phyloP scores from a whole-genome alignment of 495 filamentous ascomycete genomes.

The Neurospora sp. region DNA sequence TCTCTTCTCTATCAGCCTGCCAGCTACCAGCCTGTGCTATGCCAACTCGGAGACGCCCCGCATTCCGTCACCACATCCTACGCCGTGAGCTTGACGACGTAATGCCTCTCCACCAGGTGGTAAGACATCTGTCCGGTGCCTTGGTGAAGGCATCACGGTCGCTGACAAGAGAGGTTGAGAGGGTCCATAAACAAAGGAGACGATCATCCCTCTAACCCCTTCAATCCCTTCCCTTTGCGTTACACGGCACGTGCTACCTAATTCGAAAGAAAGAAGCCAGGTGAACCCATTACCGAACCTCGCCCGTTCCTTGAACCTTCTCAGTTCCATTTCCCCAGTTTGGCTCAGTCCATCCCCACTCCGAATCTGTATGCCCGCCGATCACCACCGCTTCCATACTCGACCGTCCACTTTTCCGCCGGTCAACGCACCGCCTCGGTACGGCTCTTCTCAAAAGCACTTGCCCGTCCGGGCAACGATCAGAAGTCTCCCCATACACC shows the following conservation, averaged over 20 bases:
- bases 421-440: neutral
- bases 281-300: neutral
- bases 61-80: neutral
- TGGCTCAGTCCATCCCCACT: slow-evolving; percentile 1
- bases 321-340: slow-evolving; percentile 2
- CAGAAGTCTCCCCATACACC: slow-evolving; percentile 4
- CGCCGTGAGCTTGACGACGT: neutral
- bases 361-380: slow-evolving; percentile 1
- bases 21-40: neutral
- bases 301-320: neutral
- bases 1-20: neutral
- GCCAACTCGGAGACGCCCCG: neutral
- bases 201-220: neutral
- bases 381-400: slow-evolving; percentile 3
- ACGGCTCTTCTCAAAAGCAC: slow-evolving; percentile 3
- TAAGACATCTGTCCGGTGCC: neutral
- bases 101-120: neutral
- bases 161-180: neutral
- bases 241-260: neutral
- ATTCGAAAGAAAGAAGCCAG: neutral
- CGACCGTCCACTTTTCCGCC: neutral
- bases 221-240: neutral
- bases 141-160: neutral
- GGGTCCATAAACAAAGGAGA: neutral
- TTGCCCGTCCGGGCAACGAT: slow-evolving; percentile 16